Percentiles rank a stretch among this genome's conserved stretches.
phyloP scores from a whole-genome alignment of 1,284 basidiomycete species.

The Ganoderma boninense region DNA sequence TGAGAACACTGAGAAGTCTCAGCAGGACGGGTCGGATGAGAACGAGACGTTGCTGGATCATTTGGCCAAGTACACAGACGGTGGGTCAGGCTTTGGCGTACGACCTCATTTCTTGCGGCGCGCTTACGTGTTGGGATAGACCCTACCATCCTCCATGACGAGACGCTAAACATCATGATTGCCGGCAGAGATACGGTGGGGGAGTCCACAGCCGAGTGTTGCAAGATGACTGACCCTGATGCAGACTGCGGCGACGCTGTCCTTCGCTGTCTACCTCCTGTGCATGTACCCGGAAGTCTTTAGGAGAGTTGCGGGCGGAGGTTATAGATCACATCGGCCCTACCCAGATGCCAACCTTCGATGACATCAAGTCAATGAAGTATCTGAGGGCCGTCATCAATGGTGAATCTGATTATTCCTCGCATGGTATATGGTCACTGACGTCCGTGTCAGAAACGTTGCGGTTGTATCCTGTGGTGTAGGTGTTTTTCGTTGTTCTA shows the following conservation, averaged over 20 bases:
- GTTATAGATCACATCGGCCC: constrained; percentile 47
- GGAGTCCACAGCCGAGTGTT: neutral
- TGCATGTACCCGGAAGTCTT: constrained; percentile 48
- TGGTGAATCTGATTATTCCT: constrained; percentile 18
- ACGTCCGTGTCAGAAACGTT: constrained; percentile 35
- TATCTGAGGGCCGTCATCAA: constrained; percentile 47
- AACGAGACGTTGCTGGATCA: constrained; percentile 49
- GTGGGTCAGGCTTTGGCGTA: constrained; percentile 19
- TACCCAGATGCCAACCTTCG: constrained; percentile 46
- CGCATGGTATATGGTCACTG: neutral
- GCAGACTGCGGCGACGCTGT: constrained; percentile 47
- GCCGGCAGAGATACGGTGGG: constrained; percentile 53
- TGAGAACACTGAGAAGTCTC: constrained; percentile 20
- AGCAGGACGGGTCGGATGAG: constrained; percentile 33
- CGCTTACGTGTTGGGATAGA: constrained; percentile 9
- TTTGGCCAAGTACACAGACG: constrained; percentile 45
- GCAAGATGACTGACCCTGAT: neutral
- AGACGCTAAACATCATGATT: constrained; percentile 50
- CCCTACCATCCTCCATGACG: constrained; percentile 45
- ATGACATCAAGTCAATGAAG: constrained; percentile 49
- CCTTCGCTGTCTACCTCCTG: constrained; percentile 52
- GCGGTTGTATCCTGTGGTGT: constrained; percentile 44
- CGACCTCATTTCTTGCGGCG: neutral
- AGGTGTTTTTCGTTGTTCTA: neutral
- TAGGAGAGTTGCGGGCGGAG: constrained; percentile 48